Base-by-base conservation (phyloP, 805 yeast genomes). In the Nakazawaea ishiwadae region DNA sequence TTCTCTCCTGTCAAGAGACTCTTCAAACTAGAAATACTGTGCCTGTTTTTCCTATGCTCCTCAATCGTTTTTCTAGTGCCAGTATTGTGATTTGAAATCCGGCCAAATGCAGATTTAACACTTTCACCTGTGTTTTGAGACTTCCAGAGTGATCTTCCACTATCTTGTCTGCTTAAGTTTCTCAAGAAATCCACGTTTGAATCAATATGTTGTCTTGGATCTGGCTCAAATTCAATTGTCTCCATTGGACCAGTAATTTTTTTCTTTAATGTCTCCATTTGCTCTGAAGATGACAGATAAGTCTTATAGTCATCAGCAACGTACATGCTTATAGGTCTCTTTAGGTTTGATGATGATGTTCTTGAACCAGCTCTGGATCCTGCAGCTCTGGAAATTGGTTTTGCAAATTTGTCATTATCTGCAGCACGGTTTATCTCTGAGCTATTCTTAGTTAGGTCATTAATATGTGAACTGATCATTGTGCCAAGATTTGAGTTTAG, bases 131-230 rank as follows among this genome's bases (percentile, higher is more conserved):
- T 58, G 29, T 56, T 56, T 20, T 57, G 60, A 18, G 35, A 41
- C 16, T 51, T 49, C 62, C 63, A 55, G 4, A 56, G 31, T 3
- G 29, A 27, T 12, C 48, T 52, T 14, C 62, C 63, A 31, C 58
- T 56, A 43, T 65, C 63, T 39, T 65, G 66, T 23, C 58, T 58
- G 10, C 68, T 60, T 17, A 68, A 45, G 19, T 49, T 56, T 38
- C 59, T 63, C 27, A 68, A 42, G 46, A 65, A 69, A 24, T 63
- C 72, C 18, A 68, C 58, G 28, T 62, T 66, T 40, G 62, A 63
- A 45, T 60, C 58, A 23, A 60, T 60, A 19, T 52, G 54, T 18
- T 48, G 48, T 14, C 52, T 51, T 27, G 51, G 51, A 32, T 48
- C 53, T 3, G 66, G 62, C 8, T 64, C 55, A 12, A 63, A 44